phyloP scores from a whole-genome alignment of 805 yeast genomes.

The Candida ortonii region DNA sequence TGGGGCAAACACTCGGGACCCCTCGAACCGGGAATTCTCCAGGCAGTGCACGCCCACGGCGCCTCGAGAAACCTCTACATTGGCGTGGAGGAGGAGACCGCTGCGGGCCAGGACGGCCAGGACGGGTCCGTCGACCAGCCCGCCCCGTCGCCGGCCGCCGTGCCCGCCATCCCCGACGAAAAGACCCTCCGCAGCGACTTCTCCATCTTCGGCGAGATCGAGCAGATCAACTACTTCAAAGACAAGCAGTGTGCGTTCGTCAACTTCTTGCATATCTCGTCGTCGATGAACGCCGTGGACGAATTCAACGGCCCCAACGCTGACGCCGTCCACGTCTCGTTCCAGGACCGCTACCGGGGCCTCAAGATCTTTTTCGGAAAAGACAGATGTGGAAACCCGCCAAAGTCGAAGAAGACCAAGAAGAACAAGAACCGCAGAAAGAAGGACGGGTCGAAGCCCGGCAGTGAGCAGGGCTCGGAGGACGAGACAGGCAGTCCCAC shows the following conservation, averaged over 20 bases:
- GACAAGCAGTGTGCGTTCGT: slow-evolving; percentile 74
- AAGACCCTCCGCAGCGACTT: slow-evolving; percentile 57
- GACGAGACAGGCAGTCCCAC: slow-evolving; percentile 4
- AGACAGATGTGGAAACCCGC: slow-evolving; percentile 78
- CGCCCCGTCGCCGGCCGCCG: too few relatives aligned
- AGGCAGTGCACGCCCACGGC: slow-evolving; percentile 59
- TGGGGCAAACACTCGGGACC: slow-evolving; percentile 76
- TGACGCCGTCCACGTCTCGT: slow-evolving; percentile 36
- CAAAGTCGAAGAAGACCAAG: slow-evolving; percentile 45
- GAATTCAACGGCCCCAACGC: slow-evolving; percentile 43
- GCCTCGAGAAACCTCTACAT: slow-evolving; percentile 78
- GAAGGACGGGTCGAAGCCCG: slow-evolving; percentile 17
- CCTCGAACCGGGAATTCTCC: slow-evolving; percentile 48
- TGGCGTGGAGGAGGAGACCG: slow-evolving; percentile 49
- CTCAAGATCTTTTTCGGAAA: slow-evolving; percentile 64
- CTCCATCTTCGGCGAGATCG: slow-evolving; percentile 63
- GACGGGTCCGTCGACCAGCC: slow-evolving; percentile 22
- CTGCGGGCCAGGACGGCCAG: slow-evolving; percentile 30
- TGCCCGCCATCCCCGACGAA: slow-evolving; percentile 49
- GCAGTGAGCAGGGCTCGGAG: slow-evolving; percentile 6
- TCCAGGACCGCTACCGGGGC: slow-evolving; percentile 45
- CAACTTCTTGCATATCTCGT: slow-evolving; percentile 60
- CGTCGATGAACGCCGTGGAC: slow-evolving; percentile 64
- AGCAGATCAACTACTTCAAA: slow-evolving; percentile 69
- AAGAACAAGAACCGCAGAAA: slow-evolving; percentile 39